Percentiles rank a stretch among this genome's conserved stretches.
These are phyloP conservation scores for Backusella parvicylindrica DNA, from an alignment of 192 early-diverging fungal genomes.

Conservation along the genomic window DNA sequence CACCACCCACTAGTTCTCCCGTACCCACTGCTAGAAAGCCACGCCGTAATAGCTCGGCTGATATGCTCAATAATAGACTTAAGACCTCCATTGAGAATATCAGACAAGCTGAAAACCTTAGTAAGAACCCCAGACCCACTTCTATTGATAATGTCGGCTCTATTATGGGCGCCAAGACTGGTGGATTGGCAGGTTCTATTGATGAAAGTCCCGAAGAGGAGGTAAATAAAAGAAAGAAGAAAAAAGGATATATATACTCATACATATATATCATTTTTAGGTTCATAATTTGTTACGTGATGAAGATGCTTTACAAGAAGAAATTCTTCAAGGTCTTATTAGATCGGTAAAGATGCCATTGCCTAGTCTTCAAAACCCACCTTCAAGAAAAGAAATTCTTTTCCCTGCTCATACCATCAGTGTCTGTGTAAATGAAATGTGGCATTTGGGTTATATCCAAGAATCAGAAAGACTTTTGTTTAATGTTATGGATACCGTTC, in stretches of 20 bases:
- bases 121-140: constrained; percentile 35
- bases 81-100: constrained; percentile 37
- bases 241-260: neutral
- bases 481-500: constrained; percentile 81
- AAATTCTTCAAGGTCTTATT: constrained; percentile 88
- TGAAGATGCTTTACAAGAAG: constrained; percentile 61
- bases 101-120: constrained; percentile 27
- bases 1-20: neutral
- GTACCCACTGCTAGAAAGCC: constrained; percentile 16
- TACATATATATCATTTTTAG: neutral
- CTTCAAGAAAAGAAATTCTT: constrained; percentile 81
- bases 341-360: constrained; percentile 87
- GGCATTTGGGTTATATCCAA: constrained; percentile 76
- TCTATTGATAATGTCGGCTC: constrained; percentile 28
- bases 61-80: constrained; percentile 26
- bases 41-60: constrained; percentile 50
- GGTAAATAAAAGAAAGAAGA: neutral
- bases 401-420: constrained; percentile 96
- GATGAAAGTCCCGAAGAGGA: constrained; percentile 23
- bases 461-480: constrained; percentile 83
- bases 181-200: constrained; percentile 4
- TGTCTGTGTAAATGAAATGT: constrained; percentile 78
- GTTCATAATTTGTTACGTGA: constrained; percentile 48
- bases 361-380: constrained; percentile 74
- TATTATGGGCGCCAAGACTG: constrained; percentile 22